phyloP scores from a whole-genome alignment of 768 basidiomycete genomes.

The Leccinellum rugosiceps region DNA sequence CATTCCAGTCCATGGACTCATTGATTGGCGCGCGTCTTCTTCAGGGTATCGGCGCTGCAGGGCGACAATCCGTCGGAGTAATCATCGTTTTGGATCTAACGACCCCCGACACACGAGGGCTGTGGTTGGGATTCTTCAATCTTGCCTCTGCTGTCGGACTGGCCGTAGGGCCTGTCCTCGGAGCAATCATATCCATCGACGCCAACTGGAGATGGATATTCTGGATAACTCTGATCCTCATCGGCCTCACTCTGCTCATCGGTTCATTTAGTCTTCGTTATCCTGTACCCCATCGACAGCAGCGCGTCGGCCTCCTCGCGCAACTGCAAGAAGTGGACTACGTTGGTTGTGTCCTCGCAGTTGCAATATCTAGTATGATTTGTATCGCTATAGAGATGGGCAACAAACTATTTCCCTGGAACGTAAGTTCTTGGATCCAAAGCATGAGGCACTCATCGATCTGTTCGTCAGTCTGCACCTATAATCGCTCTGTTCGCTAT shows the following conservation, averaged over 20 bases:
- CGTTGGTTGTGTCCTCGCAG: conserved; percentile 27
- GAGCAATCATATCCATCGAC: conserved; percentile 43
- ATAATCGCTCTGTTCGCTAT: conserved; percentile 30
- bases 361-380: conserved; percentile 35
- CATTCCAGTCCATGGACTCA: conserved; percentile 33
- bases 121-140: conserved; percentile 37
- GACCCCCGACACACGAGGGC: conserved; percentile 33
- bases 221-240: conserved; percentile 39
- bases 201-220: conserved; percentile 46
- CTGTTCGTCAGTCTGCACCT: conserved; percentile 22
- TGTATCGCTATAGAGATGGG: conserved; percentile 39
- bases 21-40: conserved; percentile 32
- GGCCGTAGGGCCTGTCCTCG: conserved; percentile 45
- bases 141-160: conserved; percentile 40
- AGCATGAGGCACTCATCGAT: conserved; percentile 1
- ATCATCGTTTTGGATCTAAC: conserved; percentile 36
- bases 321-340: conserved; percentile 35
- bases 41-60: conserved; percentile 37
- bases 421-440: conserved; percentile 19
- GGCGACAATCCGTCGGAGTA: conserved; percentile 35
- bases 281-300: conserved; percentile 32
- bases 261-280: conserved; percentile 29
- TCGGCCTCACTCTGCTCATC: conserved; percentile 27
- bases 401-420: conserved; percentile 36
- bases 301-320: conserved; percentile 30